Conservation (phyloP, 2,329 filamentous ascomycete genomes). For the Xylariales sp. region DNA sequence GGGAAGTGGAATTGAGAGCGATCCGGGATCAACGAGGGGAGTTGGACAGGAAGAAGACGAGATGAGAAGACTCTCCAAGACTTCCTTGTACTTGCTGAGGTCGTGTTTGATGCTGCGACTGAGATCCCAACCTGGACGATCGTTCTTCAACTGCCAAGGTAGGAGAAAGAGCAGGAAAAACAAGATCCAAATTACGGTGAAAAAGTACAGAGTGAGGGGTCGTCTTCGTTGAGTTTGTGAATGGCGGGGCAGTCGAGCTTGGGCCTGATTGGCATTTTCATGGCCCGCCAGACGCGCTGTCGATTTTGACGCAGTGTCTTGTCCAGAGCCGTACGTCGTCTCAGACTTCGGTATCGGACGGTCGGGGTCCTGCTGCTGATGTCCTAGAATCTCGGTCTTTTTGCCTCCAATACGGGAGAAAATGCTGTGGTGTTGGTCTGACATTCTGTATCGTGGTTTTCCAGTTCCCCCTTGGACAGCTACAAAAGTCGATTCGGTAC, state of each 20-base stretch:
- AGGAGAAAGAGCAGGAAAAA: conserved; percentile 27
- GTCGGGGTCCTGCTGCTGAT: not conserved
- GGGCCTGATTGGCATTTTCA: conserved; percentile 8
- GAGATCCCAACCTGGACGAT: conserved; percentile 24
- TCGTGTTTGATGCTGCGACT: conserved; percentile 21
- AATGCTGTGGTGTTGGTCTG: not conserved
- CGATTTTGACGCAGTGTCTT: conserved; percentile 12
- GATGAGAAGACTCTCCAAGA: conserved; percentile 15
- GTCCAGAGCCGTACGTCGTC: not conserved
- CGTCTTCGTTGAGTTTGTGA: conserved; percentile 6
- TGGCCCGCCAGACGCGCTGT: conserved; percentile 13
- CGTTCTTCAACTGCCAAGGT: conserved; percentile 21
- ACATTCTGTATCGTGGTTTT: not conserved
- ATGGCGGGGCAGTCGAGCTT: conserved; percentile 18
- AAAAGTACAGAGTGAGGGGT: conserved; percentile 28
- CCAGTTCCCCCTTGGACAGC: not conserved
- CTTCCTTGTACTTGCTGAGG: conserved; percentile 19
- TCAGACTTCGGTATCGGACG: not conserved
- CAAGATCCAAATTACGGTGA: conserved; percentile 21
- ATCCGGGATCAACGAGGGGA: not conserved
- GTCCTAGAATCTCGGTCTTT: not conserved
- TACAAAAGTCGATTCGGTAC: not conserved
- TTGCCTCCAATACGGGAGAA: conserved; percentile 1
- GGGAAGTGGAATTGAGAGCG: conserved; percentile 9
- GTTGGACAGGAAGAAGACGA: conserved; percentile 11